Percentiles rank a stretch among this genome's conserved stretches.
Evolutionary conservation across 306 rosid genomes (phyloP).

Genomic region (peach (Prunus persica)): DNA sequence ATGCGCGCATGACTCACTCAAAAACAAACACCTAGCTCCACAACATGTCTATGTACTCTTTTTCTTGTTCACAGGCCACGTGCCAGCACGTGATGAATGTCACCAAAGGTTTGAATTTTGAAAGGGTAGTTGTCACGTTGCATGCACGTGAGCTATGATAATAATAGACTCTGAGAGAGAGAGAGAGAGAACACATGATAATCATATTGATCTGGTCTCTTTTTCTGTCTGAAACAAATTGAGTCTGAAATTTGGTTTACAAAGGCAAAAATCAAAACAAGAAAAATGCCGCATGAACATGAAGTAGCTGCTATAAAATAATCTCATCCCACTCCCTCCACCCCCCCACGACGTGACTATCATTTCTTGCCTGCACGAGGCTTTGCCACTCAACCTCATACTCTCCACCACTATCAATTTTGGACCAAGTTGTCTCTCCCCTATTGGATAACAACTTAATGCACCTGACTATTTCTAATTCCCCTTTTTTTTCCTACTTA

Average conservation of each 20-base stretch:
- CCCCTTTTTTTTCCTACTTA: no score
- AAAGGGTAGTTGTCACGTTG: constrained; percentile 9
- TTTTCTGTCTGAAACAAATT: neutral
- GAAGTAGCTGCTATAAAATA: neutral
- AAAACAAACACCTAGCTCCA: neutral
- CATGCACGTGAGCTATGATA: constrained; percentile 24
- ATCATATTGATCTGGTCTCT: constrained; percentile 14
- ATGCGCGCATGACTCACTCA: neutral
- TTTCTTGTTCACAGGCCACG: neutral
- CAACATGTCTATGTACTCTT: neutral
- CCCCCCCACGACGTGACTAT: constrained; percentile 26
- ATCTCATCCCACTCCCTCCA: neutral
- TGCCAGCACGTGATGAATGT: constrained; percentile 14
- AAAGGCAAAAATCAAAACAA: neutral
- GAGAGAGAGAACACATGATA: neutral
- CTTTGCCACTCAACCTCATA: constrained; percentile 15
- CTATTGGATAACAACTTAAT: neutral
- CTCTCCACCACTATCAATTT: neutral
- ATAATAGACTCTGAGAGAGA: neutral
- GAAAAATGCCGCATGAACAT: neutral
- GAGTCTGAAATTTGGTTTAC: neutral
- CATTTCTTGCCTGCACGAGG: constrained; percentile 27
- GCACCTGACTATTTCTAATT: no score
- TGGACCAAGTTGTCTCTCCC: neutral
- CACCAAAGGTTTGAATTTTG: neutral